phyloP scores from a whole-genome alignment of 768 basidiomycete genomes.

The Tubosaeta sp. region DNA sequence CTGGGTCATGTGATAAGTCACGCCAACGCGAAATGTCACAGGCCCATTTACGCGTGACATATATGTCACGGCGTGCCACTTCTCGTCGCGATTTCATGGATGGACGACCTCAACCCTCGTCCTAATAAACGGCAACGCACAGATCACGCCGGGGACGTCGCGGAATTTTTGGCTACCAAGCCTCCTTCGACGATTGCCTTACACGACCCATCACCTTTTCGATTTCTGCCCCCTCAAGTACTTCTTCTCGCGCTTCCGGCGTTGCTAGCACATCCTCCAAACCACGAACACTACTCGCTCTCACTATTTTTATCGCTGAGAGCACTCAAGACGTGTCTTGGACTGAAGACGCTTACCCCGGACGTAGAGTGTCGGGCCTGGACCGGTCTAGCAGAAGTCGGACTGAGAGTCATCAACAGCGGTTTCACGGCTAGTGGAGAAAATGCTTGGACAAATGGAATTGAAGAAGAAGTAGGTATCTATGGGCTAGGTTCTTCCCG shows the following conservation, averaged over 20 bases:
- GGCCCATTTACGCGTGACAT: constrained; percentile 28
- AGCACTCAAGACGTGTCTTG: constrained; percentile 55
- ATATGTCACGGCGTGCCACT: constrained; percentile 11
- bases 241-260: constrained; percentile 61
- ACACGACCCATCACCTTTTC: constrained; percentile 14
- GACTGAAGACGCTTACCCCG: constrained; percentile 45
- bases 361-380: constrained; percentile 68
- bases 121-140: constrained; percentile 34
- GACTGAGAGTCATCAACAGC: constrained; percentile 50
- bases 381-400: constrained; percentile 66
- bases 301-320: constrained; percentile 54
- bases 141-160: neutral
- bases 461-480: constrained; percentile 49
- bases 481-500: neutral
- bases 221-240: constrained; percentile 37
- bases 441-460: constrained; percentile 43
- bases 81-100: constrained; percentile 5
- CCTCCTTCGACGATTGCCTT: neutral
- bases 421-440: constrained; percentile 37
- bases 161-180: neutral
- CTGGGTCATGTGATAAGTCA: neutral
- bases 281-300: constrained; percentile 48
- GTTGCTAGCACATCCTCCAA: constrained; percentile 61
- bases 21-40: constrained; percentile 30
- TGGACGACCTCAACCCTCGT: constrained; percentile 30